phyloP scores from a whole-genome alignment of 805 yeast species.

The Starmera dryadoides region DNA sequence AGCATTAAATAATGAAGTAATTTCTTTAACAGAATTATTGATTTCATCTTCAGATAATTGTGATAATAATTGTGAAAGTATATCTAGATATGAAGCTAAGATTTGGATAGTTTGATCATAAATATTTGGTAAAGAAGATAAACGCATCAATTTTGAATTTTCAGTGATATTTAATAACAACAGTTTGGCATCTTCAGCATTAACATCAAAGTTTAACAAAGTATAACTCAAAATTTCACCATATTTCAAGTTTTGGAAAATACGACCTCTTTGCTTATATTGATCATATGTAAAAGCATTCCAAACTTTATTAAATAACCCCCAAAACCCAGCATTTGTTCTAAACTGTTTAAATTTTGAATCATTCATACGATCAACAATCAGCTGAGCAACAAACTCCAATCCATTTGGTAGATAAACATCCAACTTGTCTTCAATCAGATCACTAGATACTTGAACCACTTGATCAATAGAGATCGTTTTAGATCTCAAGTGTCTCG shows the following conservation, averaged over 20 bases:
- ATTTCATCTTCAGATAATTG: not conserved
- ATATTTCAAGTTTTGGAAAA: constrained; percentile 34
- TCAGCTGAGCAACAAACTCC: constrained; percentile 48
- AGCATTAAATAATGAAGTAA: constrained; percentile 9
- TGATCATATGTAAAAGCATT: constrained; percentile 16
- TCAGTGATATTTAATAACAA: constrained; percentile 5
- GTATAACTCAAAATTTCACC: constrained; percentile 27
- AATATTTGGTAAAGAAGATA: constrained; percentile 5
- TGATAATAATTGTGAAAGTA: constrained; percentile 11
- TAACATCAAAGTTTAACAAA: constrained; percentile 9
- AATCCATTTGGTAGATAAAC: constrained; percentile 50
- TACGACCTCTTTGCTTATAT: constrained; percentile 27
- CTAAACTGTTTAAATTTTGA: constrained; percentile 35
- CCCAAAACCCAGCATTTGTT: constrained; percentile 40
- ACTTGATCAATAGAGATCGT: constrained; percentile 36
- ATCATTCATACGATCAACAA: constrained; percentile 56
- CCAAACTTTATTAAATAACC: constrained; percentile 37
- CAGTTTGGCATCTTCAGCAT: not conserved
- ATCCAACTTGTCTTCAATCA: constrained; percentile 24
- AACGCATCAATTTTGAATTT: constrained; percentile 10
- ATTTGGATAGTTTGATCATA: constrained; percentile 12
- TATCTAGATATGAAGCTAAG: constrained; percentile 13
- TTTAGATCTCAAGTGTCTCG: constrained; percentile 52
- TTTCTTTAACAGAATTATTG: not conserved
- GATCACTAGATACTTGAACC: constrained; percentile 23